phyloP scores from a whole-genome alignment of 2,329 filamentous ascomycete species.

The Venturia carpophila region DNA sequence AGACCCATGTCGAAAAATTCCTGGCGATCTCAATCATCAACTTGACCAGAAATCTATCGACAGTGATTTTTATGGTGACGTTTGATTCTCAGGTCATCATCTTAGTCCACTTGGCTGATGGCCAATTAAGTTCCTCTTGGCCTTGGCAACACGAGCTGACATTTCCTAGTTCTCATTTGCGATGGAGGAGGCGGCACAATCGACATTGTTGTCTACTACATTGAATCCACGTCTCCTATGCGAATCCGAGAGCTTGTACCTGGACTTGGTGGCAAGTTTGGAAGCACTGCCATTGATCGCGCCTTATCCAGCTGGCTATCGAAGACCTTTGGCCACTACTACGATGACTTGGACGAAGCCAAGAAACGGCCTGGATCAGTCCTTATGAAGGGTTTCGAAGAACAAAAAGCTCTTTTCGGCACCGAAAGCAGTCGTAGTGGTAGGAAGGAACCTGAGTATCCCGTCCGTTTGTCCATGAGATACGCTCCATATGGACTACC shows the following conservation, averaged over 20 bases:
- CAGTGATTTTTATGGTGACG: no score
- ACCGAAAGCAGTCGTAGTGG: background rate
- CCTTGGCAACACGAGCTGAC: no score
- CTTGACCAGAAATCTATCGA: no score
- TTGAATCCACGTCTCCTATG: background rate
- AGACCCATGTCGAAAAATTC: no score
- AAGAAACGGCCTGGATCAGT: background rate
- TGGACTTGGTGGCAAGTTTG: background rate
- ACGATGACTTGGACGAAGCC: background rate
- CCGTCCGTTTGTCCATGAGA: background rate
- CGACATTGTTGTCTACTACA: background rate
- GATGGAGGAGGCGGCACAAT: slow-evolving; percentile 6
- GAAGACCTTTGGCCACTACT: background rate
- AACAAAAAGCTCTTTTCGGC: background rate
- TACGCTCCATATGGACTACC: background rate
- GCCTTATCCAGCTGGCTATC: background rate
- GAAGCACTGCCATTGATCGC: background rate
- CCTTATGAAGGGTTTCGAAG: background rate
- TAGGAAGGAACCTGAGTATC: background rate
- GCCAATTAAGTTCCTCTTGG: no score
- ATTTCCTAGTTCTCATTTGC: background rate
- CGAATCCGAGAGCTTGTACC: background rate
- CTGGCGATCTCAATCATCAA: no score
- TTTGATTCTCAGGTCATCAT: no score
- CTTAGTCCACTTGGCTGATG: no score